These are phyloP conservation scores for Daldinia childiae DNA, from an alignment of 495 filamentous ascomycete species.

Conservation along the genomic window DNA sequence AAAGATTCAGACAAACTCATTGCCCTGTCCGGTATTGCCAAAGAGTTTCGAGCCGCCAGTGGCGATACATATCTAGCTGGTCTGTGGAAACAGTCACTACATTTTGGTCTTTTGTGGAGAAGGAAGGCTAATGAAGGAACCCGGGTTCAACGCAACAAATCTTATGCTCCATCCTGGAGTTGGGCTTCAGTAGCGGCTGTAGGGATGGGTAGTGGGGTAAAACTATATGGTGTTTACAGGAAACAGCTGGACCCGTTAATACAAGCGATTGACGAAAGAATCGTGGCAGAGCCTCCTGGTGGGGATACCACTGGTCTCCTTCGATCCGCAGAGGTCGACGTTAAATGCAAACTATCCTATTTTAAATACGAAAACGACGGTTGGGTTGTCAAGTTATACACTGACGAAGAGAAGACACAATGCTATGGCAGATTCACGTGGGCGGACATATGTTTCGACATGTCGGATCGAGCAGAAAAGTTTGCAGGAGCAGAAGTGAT, in stretches of 20 bases:
- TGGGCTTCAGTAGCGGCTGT: not conserved
- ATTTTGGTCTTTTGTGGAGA: not conserved
- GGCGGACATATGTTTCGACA: not conserved
- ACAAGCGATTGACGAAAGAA: not conserved
- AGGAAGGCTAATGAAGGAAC: not conserved
- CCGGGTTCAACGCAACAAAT: not conserved
- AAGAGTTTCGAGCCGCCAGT: not conserved
- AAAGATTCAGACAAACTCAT: not conserved
- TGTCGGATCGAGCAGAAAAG: not conserved
- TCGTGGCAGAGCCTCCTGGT: not conserved
- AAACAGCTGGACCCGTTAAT: not conserved
- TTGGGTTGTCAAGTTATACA: not conserved
- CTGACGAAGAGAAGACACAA: not conserved
- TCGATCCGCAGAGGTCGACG: not conserved
- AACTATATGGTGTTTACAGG: not conserved
- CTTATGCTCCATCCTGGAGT: not conserved
- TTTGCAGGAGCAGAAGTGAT: not conserved
- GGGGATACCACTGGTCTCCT: not conserved
- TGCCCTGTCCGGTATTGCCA: not conserved
- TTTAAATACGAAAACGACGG: too few species aligned
- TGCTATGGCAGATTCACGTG: not conserved
- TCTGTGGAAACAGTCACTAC: not conserved
- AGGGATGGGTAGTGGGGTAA: not conserved
- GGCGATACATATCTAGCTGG: not conserved
- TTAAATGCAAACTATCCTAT: not conserved